These are phyloP conservation scores for Rhamnella rubrinervis DNA, from an alignment of 331 rosid species.

Conservation along the genomic window DNA sequence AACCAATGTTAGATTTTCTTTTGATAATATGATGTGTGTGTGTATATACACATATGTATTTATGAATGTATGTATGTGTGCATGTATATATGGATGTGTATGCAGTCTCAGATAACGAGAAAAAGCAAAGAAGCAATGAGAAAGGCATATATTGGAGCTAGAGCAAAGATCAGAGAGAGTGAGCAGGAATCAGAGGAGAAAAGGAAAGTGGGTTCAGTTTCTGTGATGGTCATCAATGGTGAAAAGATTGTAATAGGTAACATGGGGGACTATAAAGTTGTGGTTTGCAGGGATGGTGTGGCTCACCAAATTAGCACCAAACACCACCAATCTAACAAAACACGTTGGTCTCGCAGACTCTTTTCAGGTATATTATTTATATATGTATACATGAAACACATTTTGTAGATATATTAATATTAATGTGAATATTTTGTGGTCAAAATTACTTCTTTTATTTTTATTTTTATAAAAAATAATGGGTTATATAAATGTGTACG, in stretches of 20 bases:
- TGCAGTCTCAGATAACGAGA: constrained; percentile 47
- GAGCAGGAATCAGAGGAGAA: constrained; percentile 31
- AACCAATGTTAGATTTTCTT: no score
- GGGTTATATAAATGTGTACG: background rate
- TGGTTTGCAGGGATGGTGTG: constrained; percentile 71
- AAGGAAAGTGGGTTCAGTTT: constrained; percentile 45
- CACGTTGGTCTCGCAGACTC: constrained; percentile 55
- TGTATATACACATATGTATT: no score
- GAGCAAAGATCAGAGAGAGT: constrained; percentile 44
- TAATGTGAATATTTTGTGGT: no score
- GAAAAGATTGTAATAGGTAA: constrained; percentile 67
- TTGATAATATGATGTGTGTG: no score
- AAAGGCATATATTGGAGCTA: constrained; percentile 61
- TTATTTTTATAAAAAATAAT: background rate
- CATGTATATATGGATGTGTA: background rate
- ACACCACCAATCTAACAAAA: constrained; percentile 26
- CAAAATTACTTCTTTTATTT: no score
- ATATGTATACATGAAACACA: no score
- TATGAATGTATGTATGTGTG: no score
- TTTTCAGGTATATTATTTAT: constrained; percentile 40
- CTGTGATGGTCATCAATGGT: constrained; percentile 67
- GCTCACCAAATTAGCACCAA: constrained; percentile 49
- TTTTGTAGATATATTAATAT: no score
- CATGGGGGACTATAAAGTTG: constrained; percentile 74
- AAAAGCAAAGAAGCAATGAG: constrained; percentile 58